A percentile compares a stretch with the other conserved stretches of the same genome.
phyloP scores from a whole-genome alignment of 148 eudicot genomes.

The Simmondsia chinensis region DNA sequence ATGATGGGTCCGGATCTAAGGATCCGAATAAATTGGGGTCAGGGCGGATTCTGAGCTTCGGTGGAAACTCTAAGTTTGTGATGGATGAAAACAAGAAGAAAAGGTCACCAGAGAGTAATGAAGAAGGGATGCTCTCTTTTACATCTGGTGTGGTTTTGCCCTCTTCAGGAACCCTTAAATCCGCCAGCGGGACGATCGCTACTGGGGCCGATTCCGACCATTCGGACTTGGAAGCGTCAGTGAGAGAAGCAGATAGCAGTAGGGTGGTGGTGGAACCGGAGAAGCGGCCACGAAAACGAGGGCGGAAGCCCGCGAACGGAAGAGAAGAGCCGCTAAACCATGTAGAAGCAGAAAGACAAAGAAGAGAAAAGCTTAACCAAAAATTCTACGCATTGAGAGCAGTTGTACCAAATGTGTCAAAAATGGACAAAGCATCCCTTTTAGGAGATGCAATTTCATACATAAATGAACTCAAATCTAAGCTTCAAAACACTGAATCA shows the following conservation, averaged over 20 bases:
- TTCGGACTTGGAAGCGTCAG: slow-evolving; percentile 78
- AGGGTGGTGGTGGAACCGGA: slow-evolving; percentile 55
- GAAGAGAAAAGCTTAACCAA: slow-evolving; percentile 93
- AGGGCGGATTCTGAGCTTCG: slow-evolving; percentile 61
- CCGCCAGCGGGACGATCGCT: slow-evolving; percentile 20
- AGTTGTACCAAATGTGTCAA: slow-evolving; percentile 89
- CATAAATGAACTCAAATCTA: slow-evolving; percentile 65
- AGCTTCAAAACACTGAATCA: slow-evolving; percentile 30
- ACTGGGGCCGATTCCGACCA: slow-evolving; percentile 54
- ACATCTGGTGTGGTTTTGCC: slow-evolving; percentile 56
- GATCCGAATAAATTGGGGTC: slow-evolving; percentile 52
- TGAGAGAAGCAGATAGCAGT: slow-evolving; percentile 60
- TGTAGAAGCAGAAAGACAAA: slow-evolving; percentile 89
- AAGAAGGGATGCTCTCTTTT: slow-evolving; percentile 78
- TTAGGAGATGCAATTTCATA: slow-evolving; percentile 82
- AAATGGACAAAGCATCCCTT: slow-evolving; percentile 95
- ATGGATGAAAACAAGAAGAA: slow-evolving; percentile 45
- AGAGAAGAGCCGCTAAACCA: slow-evolving; percentile 92
- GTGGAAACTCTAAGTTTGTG: slow-evolving; percentile 29
- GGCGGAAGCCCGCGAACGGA: slow-evolving; percentile 91
- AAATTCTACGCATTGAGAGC: slow-evolving; percentile 78
- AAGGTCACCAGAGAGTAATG: slow-evolving; percentile 56
- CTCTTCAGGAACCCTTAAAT: slow-evolving; percentile 27
- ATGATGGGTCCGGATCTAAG: slow-evolving; percentile 21
- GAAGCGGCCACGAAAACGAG: slow-evolving; percentile 68